Base-by-base conservation (phyloP, 257 asterid genomes). In the Plectranthus barbatus region DNA sequence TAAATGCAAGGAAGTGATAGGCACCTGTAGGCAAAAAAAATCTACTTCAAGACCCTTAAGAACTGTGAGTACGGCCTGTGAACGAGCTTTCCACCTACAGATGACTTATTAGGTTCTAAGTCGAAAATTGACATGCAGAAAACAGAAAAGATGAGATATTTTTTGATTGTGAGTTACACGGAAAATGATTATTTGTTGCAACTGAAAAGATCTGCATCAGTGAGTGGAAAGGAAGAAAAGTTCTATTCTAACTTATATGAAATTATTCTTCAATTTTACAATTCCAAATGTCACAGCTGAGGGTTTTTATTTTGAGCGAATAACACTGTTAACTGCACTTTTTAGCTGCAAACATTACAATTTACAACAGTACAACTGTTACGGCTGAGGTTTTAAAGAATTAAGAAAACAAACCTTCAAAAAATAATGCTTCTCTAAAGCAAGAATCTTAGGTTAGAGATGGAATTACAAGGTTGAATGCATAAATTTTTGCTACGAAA, bases 31-130 rank as follows among this genome's bases (percentile, higher is more conserved):
- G 80, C 99, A 92, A 79, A 89, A 74, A 66, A 91, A 80, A 83
- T 89, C 96, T 10, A 95, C 72, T 62, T 78, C 90, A 1, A 92
- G 83, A 72, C 76, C 70, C 83, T 80, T 82, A 31, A 92, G 91
- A 77, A 80, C 78, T 7, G 84, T 62, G 77, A 86, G 78, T 66
- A 80, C 29, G 72, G 94, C 83, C 73, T 83, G 81, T 12, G 97
- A 92, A 14, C 97, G 95, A 57, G 88, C 90, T 79, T 89, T 92
- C 99, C 99, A 92, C 94, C 99, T 92, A 59, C 24, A 65, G 14
- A 46, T 62, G 34, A 60, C 26, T 6, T 40, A 42, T 21, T 58
- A 60, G 18, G 56, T 31, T 18, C 9, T 37, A 37, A 60, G 66
- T 49, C 15, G 31, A 69, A 0, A 13, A 24, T 4, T 47, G 53